These are phyloP conservation scores for Teratosphaeriaceae sp. DNA, from an alignment of 2,329 filamentous ascomycete species.

Conservation along the genomic window DNA sequence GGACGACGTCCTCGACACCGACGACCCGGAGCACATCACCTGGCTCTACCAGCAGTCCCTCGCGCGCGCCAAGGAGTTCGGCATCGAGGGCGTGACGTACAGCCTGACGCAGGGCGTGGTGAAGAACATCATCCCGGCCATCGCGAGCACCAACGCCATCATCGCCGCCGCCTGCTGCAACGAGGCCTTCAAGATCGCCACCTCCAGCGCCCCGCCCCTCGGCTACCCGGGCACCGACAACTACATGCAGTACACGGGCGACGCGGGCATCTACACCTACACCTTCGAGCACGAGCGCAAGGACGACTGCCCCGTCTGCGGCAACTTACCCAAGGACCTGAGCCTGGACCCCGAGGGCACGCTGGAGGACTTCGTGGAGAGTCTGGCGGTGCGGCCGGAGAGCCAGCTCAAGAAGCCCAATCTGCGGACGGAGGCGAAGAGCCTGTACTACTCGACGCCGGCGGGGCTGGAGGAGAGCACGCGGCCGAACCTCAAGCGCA, in stretches of 20 bases:
- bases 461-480: constrained; percentile 78
- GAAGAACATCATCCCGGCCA: constrained; percentile 98
- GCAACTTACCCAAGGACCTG: constrained; percentile 70
- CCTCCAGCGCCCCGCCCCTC: constrained; percentile 70
- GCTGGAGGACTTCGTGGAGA: constrained; percentile 77
- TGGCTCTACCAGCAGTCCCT: constrained; percentile 90
- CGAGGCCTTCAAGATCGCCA: constrained; percentile 91
- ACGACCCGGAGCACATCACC: constrained; percentile 94
- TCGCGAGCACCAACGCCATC: constrained; percentile 95
- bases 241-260: constrained; percentile 99
- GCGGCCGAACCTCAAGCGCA: constrained; percentile 71
- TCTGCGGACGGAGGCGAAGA: constrained; percentile 71
- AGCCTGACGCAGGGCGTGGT: constrained; percentile 94
- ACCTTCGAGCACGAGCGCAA: constrained; percentile 95
- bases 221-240: constrained; percentile 60
- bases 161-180: constrained; percentile 95
- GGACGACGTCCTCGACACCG: constrained; percentile 82
- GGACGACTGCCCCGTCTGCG: constrained; percentile 90
- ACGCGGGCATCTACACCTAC: constrained; percentile 93
- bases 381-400: constrained; percentile 74
- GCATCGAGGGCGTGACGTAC: constrained; percentile 89
- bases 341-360: constrained; percentile 64
- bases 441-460: constrained; percentile 83
- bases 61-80: constrained; percentile 75
- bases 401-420: constrained; percentile 92